A percentile compares a stretch with the other conserved stretches of the same genome.
phyloP scores from a whole-genome alignment of 371 early-diverging fungal genomes.

The Syncephalastrum monosporum region DNA sequence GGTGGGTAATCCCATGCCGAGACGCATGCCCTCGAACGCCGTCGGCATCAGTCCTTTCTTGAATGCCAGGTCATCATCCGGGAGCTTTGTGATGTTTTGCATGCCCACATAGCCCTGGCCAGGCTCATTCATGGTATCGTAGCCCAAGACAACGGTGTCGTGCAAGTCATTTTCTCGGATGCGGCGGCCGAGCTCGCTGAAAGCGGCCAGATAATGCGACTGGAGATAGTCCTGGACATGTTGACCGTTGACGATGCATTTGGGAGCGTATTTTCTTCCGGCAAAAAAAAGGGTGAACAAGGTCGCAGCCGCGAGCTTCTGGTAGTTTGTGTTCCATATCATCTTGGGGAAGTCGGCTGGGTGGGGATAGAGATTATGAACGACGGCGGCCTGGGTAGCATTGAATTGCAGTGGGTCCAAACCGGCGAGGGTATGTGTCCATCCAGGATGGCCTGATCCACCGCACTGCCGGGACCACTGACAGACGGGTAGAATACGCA shows the following conservation, averaged over 20 bases:
- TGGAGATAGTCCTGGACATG: constrained; percentile 76
- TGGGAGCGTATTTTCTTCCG: constrained; percentile 74
- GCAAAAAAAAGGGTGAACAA: constrained; percentile 85
- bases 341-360: constrained; percentile 69
- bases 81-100: constrained; percentile 47
- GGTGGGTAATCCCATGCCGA: constrained; percentile 58
- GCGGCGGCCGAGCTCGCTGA: constrained; percentile 42
- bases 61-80: constrained; percentile 45
- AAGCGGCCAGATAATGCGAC: constrained; percentile 58
- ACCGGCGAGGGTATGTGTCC: constrained; percentile 79
- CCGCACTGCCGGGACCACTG: constrained; percentile 80
- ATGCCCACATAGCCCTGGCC: constrained; percentile 61
- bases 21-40: constrained; percentile 57
- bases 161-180: constrained; percentile 46
- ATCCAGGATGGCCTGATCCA: constrained; percentile 85
- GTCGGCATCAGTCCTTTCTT: constrained; percentile 66
- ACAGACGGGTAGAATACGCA: background rate
- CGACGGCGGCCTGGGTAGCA: constrained; percentile 69
- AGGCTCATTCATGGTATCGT: constrained; percentile 79
- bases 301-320: constrained; percentile 78
- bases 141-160: constrained; percentile 66
- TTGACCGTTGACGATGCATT: constrained; percentile 48
- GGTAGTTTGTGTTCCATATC: constrained; percentile 90
- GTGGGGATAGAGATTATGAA: constrained; percentile 66
- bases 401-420: constrained; percentile 64